Evolutionary conservation across 768 basidiomycete genomes (phyloP), one percentile per base, ranked within the genome.

Genomic region (Podaxis sp.): DNA sequence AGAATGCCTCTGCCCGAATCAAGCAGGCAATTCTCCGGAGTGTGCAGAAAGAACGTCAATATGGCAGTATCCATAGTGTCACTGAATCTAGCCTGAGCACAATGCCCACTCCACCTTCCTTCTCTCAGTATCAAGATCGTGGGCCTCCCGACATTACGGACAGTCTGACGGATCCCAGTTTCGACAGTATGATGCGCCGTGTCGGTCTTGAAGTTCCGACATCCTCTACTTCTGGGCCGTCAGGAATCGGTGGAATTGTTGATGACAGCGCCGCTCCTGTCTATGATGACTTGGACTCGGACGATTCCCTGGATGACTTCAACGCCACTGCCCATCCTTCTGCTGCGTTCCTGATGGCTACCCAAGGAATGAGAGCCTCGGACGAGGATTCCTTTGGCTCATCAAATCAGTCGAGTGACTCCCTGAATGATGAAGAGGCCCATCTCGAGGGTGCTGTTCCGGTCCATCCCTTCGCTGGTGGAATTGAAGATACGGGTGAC

Each of bases 121-220:
- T 92, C 13, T 85, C 87, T 13, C 79, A 84, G n/a, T 91, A 91
- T 67, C 67, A 58, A n/a, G 77, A 73, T n/a, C 77, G 77, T 7
- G 74, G 74, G 46, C 73, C 76, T n/a, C 70, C 73, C 11, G 80
- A 83, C 36, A 78, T 72, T 12, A 82, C 76, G 62, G 76, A 75
- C 47, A 86, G 77, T 64, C 74, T 81, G 15, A 77, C 77, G 2
- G 86, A 89, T 65, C 72, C 82, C 2, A 89, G 85, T 68, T 70
- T 91, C 57, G 88, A 90, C 63, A 88, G 84, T 60, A 84, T 91
- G 80, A 86, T 92, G 79, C 80, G 82, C 36, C 81, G 83, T 5
- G 81, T 87, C 5, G 86, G 83, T 15, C 74, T 85, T 47, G 75
- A 76, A 29, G 70, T 81, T 46, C 78, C 72, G 25, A 64, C 71